These are phyloP conservation scores for Digitaria exilis DNA, from an alignment of 202 grass and related monocot species.

Conservation along the genomic window DNA sequence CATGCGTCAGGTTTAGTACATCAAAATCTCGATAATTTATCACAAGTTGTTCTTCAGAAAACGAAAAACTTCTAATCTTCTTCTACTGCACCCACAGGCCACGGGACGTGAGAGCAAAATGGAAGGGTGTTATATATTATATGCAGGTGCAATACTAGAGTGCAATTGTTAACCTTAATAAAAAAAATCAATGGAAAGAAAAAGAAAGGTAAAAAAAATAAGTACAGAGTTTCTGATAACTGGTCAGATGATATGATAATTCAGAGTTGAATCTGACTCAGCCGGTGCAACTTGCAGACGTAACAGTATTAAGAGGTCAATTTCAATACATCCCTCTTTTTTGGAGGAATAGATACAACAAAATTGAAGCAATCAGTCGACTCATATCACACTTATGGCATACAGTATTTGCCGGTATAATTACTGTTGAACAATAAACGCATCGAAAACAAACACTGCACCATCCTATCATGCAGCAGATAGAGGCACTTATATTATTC, in stretches of 20 bases:
- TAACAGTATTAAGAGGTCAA: neutral
- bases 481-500: neutral
- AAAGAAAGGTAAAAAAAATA: neutral
- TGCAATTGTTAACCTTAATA: neutral
- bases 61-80: neutral
- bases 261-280: neutral
- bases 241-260: neutral
- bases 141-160: neutral
- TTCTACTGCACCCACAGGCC: neutral
- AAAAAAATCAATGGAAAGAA: neutral
- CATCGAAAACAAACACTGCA: neutral
- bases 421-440: neutral
- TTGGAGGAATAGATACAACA: neutral
- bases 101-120: neutral
- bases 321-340: neutral
- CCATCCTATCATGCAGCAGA: neutral
- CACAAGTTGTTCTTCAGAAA: neutral
- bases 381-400: neutral
- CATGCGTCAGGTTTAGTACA: conserved; percentile 10
- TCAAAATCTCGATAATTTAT: conserved; percentile 19
- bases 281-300: neutral
- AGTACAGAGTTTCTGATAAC: neutral
- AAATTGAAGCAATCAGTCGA: neutral
- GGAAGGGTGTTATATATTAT: neutral
- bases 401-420: neutral